A percentile compares a stretch with the other conserved stretches of the same genome.
These are phyloP conservation scores for Casuarina cunninghamiana DNA, from an alignment of 306 rosid genomes.

Conservation along the genomic window DNA sequence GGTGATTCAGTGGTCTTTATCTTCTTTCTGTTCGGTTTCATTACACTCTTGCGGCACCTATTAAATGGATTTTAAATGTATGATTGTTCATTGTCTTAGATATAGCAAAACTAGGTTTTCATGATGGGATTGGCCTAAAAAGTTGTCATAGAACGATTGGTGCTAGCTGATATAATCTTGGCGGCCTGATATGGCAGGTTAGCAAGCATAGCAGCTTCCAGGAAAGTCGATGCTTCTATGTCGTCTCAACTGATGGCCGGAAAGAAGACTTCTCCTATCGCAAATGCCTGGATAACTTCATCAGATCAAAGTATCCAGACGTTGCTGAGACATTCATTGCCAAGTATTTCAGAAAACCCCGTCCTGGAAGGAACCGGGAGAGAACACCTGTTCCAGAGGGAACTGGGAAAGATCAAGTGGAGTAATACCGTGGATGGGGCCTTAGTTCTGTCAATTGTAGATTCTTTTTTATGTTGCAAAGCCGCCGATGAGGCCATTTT, in stretches of 20 bases:
- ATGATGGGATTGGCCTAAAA: neutral
- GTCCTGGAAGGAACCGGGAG: constrained; percentile 31
- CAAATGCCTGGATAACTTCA: constrained; percentile 62
- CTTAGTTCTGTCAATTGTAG: neutral
- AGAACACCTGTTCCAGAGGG: constrained; percentile 20
- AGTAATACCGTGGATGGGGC: constrained; percentile 5
- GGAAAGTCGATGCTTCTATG: constrained; percentile 78
- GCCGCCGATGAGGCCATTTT: no score
- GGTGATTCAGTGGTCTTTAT: neutral
- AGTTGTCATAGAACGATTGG: neutral
- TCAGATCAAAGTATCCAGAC: constrained; percentile 61
- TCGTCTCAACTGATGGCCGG: constrained; percentile 66
- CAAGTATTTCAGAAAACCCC: constrained; percentile 64
- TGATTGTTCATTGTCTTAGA: neutral
- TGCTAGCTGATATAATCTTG: constrained; percentile 1
- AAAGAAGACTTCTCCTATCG: constrained; percentile 77
- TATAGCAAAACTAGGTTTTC: neutral
- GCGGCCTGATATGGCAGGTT: constrained; percentile 50
- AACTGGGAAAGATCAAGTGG: constrained; percentile 26
- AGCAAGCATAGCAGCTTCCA: constrained; percentile 61
- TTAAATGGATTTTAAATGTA: neutral
- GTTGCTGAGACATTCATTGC: constrained; percentile 55
- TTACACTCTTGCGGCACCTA: neutral
- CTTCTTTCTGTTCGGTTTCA: neutral
- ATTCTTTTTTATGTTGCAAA: neutral